Conservation (phyloP, 192 early-diverging fungal species). For the Rhizophagus sp. region DNA sequence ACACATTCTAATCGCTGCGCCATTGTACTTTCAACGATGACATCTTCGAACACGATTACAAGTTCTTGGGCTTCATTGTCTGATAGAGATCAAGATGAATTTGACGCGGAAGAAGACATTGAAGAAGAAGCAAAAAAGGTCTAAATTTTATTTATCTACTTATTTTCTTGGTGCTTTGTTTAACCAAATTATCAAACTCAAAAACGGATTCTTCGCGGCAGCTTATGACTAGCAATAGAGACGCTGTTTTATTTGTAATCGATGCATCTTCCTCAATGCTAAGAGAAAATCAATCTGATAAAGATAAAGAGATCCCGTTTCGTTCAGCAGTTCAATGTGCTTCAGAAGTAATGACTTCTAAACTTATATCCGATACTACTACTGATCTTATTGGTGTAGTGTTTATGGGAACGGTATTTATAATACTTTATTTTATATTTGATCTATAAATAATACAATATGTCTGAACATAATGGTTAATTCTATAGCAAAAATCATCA, state of each 20-base stretch:
- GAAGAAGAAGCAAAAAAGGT: constrained; percentile 2
- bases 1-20: too few relatives aligned
- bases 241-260: constrained; percentile 55
- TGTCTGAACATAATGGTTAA: not conserved
- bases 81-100: not conserved
- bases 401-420: constrained; percentile 49
- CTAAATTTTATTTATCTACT: not conserved
- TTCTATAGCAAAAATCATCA: constrained; percentile 38
- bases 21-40: too few relatives aligned
- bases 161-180: not conserved
- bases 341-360: constrained; percentile 40
- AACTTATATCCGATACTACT: constrained; percentile 43
- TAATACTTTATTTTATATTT: not conserved
- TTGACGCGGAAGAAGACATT: not conserved
- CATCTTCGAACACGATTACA: too few relatives aligned
- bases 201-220: not conserved
- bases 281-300: constrained; percentile 31
- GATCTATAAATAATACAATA: too few relatives aligned
- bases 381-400: constrained; percentile 47
- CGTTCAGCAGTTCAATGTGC: constrained; percentile 42
- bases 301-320: constrained; percentile 37
- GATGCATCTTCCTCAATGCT: constrained; percentile 52
- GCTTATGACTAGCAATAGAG: constrained; percentile 33
- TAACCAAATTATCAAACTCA: not conserved
- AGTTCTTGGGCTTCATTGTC: too few relatives aligned